Conservation (phyloP, 306 rosid species). For the Malus asiatica region DNA sequence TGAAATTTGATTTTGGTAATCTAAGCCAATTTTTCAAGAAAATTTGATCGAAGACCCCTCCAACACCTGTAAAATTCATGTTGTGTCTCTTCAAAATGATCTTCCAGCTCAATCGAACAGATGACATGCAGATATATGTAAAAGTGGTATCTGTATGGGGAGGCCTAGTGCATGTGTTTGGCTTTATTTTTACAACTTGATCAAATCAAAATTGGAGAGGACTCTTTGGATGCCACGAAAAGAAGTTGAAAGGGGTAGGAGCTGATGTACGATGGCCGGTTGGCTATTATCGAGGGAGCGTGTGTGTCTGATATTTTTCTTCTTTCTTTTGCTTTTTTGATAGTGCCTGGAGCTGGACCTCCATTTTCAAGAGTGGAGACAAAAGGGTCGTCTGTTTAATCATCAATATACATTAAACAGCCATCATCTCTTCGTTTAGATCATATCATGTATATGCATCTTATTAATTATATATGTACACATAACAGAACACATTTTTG, state of each 20-base stretch:
- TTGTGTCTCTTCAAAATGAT: neutral
- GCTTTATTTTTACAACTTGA: constrained; percentile 4
- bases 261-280: neutral
- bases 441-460: neutral
- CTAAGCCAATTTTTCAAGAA: neutral
- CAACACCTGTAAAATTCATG: neutral
- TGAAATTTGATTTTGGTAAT: too few relatives aligned
- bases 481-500: neutral
- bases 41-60: neutral
- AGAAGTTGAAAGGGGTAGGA: constrained; percentile 31
- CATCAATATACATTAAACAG: constrained; percentile 26
- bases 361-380: constrained; percentile 48
- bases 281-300: constrained; percentile 61
- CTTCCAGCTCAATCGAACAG: too few relatives aligned
- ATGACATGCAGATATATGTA: too few relatives aligned
- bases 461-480: neutral
- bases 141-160: neutral
- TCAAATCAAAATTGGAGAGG: neutral
- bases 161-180: constrained; percentile 12
- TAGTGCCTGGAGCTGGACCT: constrained; percentile 53
- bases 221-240: constrained; percentile 70
- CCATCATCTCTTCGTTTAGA: constrained; percentile 1
- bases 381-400: constrained; percentile 54
- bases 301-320: constrained; percentile 5
- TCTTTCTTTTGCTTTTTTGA: constrained; percentile 11